phyloP scores from a whole-genome alignment of 495 filamentous ascomycete species.

The Lasiosphaeria ovina region DNA sequence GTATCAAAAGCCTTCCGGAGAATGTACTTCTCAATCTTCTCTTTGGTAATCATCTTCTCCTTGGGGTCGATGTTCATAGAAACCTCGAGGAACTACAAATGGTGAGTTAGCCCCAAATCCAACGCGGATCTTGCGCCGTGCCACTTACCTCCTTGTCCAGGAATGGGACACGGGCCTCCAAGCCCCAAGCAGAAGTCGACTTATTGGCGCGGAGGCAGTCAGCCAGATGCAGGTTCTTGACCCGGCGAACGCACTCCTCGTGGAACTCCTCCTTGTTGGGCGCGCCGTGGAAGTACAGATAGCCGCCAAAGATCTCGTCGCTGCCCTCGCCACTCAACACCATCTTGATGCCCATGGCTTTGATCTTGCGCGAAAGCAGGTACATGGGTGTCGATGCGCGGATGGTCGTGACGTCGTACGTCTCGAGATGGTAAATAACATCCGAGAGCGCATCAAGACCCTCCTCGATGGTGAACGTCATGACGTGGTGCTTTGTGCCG shows the following conservation, averaged over 20 bases:
- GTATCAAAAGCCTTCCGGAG: conserved; percentile 97
- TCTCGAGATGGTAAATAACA: conserved; percentile 97
- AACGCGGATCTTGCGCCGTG: no score
- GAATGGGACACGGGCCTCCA: conserved; percentile 97
- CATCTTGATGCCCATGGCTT: conserved; percentile 99
- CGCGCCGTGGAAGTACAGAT: conserved; percentile 96
- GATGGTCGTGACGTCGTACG: conserved; percentile 97
- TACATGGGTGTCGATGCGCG: conserved; percentile 99
- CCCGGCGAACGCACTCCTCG: conserved; percentile 83
- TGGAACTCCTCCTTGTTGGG: conserved; percentile 90
- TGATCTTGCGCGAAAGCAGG: conserved; percentile 94
- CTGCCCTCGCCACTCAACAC: conserved; percentile 93
- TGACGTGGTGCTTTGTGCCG: conserved; percentile 93
- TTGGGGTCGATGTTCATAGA: conserved; percentile 88
- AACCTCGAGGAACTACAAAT: conserved; percentile 76
- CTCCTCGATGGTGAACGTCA: conserved; percentile 97
- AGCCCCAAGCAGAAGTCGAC: conserved; percentile 97
- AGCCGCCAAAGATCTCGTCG: conserved; percentile 97
- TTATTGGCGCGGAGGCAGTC: conserved; percentile 98
- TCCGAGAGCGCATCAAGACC: conserved; percentile 93
- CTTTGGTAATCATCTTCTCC: conserved; percentile 93
- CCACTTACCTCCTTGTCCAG: conserved; percentile 75
- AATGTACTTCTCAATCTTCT: conserved; percentile 94
- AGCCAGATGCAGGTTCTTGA: conserved; percentile 92
- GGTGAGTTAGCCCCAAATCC: background rate